Evolutionary conservation across 1,139 yeast genomes (phyloP).

Genomic region (Candida pseudoviswanathii): DNA sequence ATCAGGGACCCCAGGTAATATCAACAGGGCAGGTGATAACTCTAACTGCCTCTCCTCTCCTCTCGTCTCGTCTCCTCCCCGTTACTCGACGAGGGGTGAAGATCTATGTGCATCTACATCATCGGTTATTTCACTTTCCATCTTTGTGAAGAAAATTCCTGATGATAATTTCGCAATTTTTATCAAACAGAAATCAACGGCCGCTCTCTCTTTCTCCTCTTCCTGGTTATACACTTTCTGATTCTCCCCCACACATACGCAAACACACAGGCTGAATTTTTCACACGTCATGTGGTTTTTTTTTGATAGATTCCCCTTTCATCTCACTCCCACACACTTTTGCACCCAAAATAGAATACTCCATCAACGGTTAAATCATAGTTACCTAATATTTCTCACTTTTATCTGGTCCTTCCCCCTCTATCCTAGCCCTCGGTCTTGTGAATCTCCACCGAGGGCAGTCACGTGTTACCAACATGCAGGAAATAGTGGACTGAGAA

Average conservation of each 20-base stretch:
- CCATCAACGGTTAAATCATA: too few relatives aligned
- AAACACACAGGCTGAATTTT: not conserved
- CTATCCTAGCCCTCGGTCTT: too few relatives aligned
- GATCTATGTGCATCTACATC: not conserved
- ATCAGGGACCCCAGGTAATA: too few relatives aligned
- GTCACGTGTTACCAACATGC: too few relatives aligned
- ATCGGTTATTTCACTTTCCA: not conserved
- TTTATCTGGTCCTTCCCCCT: too few relatives aligned
- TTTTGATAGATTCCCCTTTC: not conserved
- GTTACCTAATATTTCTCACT: too few relatives aligned
- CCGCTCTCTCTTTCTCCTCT: not conserved
- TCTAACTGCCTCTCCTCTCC: too few relatives aligned
- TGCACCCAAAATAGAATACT: constrained; percentile 2
- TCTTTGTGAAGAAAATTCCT: not conserved
- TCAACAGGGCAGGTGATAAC: too few relatives aligned
- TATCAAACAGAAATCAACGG: too few relatives aligned
- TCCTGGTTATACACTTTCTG: not conserved
- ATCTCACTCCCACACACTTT: not conserved
- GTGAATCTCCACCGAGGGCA: too few relatives aligned
- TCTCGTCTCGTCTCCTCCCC: not conserved
- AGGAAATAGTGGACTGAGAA: too few relatives aligned
- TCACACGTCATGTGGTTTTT: not conserved
- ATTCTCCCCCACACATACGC: not conserved
- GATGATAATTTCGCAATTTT: not conserved
- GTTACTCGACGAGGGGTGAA: too few relatives aligned